phyloP scores from a whole-genome alignment of 2,329 filamentous ascomycete genomes.

The Fonsecaea erecta region DNA sequence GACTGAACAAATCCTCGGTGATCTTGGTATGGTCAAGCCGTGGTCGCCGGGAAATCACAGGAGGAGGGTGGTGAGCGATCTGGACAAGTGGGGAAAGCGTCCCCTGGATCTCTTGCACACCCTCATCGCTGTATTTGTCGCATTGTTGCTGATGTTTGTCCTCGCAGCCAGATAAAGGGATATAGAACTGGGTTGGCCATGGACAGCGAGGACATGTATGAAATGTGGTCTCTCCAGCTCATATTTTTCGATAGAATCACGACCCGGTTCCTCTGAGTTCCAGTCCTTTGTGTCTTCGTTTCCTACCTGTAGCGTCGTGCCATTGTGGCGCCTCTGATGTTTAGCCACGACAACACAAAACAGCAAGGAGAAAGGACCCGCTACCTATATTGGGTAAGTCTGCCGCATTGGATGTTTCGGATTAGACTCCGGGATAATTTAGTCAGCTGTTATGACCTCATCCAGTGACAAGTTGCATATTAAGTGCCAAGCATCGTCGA shows the following conservation, averaged over 20 bases:
- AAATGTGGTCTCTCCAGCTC: neutral
- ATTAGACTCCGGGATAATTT: neutral
- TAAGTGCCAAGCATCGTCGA: constrained; percentile 3
- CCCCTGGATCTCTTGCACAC: constrained; percentile 27
- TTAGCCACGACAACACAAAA: neutral
- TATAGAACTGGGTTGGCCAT: neutral
- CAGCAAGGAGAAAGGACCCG: neutral
- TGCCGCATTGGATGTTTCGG: neutral
- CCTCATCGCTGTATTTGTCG: constrained; percentile 7
- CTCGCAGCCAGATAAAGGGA: neutral
- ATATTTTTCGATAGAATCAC: neutral
- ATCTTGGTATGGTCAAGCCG: constrained; percentile 46
- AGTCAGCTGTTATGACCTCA: constrained; percentile 6
- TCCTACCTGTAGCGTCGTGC: neutral
- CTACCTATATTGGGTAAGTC: neutral
- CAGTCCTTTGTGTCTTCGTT: neutral
- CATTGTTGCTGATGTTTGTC: constrained; percentile 24
- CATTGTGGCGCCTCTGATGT: neutral
- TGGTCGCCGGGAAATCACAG: constrained; percentile 42
- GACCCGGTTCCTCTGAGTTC: neutral
- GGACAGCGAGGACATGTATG: neutral
- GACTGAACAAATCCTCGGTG: constrained; percentile 56
- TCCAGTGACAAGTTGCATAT: neutral
- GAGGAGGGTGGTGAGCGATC: constrained; percentile 30
- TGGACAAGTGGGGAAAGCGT: constrained; percentile 29